phyloP scores from a whole-genome alignment of 1,284 basidiomycete species.

The Austropuccinia psidii region DNA sequence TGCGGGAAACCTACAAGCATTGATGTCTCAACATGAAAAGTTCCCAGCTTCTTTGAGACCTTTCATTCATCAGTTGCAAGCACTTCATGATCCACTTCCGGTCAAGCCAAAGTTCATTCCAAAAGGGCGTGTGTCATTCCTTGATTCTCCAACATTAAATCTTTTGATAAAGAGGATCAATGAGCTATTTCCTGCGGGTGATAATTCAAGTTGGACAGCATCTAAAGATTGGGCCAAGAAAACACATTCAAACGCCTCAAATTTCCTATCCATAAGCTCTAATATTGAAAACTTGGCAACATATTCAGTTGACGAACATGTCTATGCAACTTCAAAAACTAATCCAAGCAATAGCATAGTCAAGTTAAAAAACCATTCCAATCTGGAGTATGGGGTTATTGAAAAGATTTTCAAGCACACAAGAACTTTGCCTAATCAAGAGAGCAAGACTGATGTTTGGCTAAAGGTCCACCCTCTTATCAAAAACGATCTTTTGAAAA shows the following conservation, averaged over 20 bases:
- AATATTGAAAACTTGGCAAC: too few species aligned
- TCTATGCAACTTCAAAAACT: neutral
- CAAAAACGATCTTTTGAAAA: neutral
- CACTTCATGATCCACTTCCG: neutral
- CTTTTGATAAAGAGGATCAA: too few species aligned
- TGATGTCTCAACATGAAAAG: neutral
- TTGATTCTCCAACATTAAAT: too few species aligned
- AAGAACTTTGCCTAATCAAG: neutral
- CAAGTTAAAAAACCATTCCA: neutral
- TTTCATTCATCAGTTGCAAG: neutral
- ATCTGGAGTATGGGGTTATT: slow-evolving; percentile 4
- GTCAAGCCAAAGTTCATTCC: neutral
- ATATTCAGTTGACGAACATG: neutral
- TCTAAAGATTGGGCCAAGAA: neutral
- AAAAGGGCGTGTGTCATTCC: too few species aligned
- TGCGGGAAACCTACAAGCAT: neutral
- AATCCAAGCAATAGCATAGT: slow-evolving; percentile 28
- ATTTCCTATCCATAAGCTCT: too few species aligned
- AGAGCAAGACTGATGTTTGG: neutral
- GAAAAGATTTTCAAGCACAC: slow-evolving; percentile 7
- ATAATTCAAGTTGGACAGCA: too few species aligned
- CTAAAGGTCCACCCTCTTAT: slow-evolving; percentile 1
- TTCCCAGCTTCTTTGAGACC: neutral
- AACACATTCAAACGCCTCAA: too few species aligned
- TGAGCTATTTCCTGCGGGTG: too few species aligned